These are phyloP conservation scores for Reticulascus tulasneorum DNA, from an alignment of 2,329 filamentous ascomycete species.

Conservation along the genomic window DNA sequence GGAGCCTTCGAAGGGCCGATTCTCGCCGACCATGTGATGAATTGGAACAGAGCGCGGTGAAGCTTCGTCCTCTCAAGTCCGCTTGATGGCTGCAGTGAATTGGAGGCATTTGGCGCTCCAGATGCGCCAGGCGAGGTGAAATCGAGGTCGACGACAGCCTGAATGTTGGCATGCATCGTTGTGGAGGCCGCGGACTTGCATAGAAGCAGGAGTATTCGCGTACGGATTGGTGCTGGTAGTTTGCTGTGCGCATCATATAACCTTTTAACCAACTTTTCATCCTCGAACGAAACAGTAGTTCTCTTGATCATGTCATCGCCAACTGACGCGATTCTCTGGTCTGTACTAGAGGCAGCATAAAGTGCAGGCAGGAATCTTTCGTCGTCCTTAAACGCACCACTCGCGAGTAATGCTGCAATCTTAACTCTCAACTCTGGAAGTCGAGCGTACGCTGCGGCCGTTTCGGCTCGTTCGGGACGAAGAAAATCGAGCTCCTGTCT, in stretches of 20 bases:
- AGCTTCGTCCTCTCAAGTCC: conserved; percentile 76
- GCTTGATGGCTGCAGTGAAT: conserved; percentile 34
- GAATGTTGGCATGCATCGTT: conserved; percentile 62
- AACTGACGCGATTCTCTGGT: conserved; percentile 76
- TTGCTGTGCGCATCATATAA: conserved; percentile 72
- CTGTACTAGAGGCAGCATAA: conserved; percentile 77
- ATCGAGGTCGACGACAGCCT: conserved; percentile 65
- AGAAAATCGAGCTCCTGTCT: conserved; percentile 66
- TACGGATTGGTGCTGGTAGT: conserved; percentile 69
- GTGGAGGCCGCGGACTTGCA: conserved; percentile 74
- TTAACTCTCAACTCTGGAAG: conserved; percentile 51
- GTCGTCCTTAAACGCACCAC: conserved; percentile 77
- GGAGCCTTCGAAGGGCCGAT: conserved; percentile 57
- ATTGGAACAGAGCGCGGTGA: conserved; percentile 77
- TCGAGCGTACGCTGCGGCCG: conserved; percentile 19
- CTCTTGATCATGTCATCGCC: conserved; percentile 88
- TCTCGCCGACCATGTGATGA: conserved; percentile 81
- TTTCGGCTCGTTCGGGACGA: conserved; percentile 51
- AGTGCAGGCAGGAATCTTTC: conserved; percentile 82
- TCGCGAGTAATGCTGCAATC: conserved; percentile 69
- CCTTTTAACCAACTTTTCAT: conserved; percentile 54
- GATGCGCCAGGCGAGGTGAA: conserved; percentile 34
- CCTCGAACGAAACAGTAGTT: conserved; percentile 70
- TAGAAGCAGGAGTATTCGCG: conserved; percentile 70
- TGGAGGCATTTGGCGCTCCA: conserved; percentile 12